These are phyloP conservation scores for Fomitopsis schrenkii DNA, from an alignment of 1,284 basidiomycete species.

Conservation along the genomic window DNA sequence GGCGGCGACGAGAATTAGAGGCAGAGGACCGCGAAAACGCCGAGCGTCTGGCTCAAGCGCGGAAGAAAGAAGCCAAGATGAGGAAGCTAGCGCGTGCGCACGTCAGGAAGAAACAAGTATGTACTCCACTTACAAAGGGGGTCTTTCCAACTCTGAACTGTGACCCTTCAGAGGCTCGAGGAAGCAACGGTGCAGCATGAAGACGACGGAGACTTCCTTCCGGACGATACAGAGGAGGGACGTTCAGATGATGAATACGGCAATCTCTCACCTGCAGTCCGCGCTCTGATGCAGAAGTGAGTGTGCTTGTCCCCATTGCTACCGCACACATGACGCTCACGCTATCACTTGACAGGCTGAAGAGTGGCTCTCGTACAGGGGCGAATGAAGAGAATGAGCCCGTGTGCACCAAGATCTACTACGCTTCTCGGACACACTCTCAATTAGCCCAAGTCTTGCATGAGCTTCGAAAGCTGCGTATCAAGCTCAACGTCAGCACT, in stretches of 20 bases:
- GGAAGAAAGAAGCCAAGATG: conserved; percentile 48
- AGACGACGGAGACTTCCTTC: conserved; percentile 53
- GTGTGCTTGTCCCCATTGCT: conserved; percentile 14
- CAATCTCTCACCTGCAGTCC: conserved; percentile 76
- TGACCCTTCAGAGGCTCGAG: conserved; percentile 18
- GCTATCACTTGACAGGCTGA: background rate
- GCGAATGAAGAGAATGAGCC: conserved; percentile 41
- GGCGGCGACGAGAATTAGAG: conserved; percentile 60
- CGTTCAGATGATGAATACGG: conserved; percentile 37
- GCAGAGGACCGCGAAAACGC: conserved; percentile 61
- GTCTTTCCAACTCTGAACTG: no score
- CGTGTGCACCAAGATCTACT: conserved; percentile 83
- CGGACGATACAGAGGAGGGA: conserved; percentile 34
- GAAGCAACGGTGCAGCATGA: conserved; percentile 17
- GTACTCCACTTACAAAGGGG: conserved; percentile 14
- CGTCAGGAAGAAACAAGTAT: conserved; percentile 57
- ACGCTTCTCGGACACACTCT: conserved; percentile 93
- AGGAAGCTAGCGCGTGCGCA: conserved; percentile 28
- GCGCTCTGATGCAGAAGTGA: conserved; percentile 78
- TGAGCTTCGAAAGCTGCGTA: conserved; percentile 75
- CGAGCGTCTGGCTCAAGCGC: conserved; percentile 54
- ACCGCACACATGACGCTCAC: background rate
- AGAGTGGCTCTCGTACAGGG: background rate
- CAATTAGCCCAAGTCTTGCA: conserved; percentile 90
- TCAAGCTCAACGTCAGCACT: conserved; percentile 23